These are phyloP conservation scores for Mycena maculata DNA, from an alignment of 768 basidiomycete genomes.

Conservation along the genomic window DNA sequence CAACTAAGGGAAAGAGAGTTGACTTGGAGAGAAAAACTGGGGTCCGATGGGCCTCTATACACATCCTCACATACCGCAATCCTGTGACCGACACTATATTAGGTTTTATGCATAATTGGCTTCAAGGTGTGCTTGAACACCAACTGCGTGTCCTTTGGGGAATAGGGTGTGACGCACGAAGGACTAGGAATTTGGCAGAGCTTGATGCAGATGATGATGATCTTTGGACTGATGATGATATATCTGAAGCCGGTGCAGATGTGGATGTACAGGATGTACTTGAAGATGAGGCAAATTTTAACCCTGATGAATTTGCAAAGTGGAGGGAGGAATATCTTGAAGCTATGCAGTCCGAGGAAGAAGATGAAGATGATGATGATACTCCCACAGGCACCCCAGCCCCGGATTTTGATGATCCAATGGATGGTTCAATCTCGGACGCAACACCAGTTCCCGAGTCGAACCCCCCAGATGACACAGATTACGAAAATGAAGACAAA, in stretches of 20 bases:
- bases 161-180: constrained; percentile 24
- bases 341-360: constrained; percentile 5
- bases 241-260: constrained; percentile 21
- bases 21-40: constrained; percentile 22
- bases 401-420: constrained; percentile 20
- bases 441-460: constrained; percentile 23
- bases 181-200: constrained; percentile 16
- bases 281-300: neutral
- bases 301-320: neutral
- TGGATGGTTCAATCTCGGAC: constrained; percentile 13
- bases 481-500: neutral
- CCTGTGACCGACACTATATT: constrained; percentile 29
- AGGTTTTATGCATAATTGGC: constrained; percentile 24
- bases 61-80: constrained; percentile 34
- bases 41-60: constrained; percentile 32
- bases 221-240: constrained; percentile 25
- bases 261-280: constrained; percentile 13
- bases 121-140: constrained; percentile 10
- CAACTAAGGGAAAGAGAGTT: constrained; percentile 14
- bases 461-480: neutral
- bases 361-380: constrained; percentile 12
- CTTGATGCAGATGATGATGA: constrained; percentile 25
- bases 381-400: constrained; percentile 11
- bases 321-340: constrained; percentile 14
- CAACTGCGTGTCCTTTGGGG: constrained; percentile 25